A percentile compares a stretch with the other conserved stretches of the same genome.
Evolutionary conservation across 73 alveolate genomes (phyloP).

Genomic region (Paramecium biaurelia): DNA sequence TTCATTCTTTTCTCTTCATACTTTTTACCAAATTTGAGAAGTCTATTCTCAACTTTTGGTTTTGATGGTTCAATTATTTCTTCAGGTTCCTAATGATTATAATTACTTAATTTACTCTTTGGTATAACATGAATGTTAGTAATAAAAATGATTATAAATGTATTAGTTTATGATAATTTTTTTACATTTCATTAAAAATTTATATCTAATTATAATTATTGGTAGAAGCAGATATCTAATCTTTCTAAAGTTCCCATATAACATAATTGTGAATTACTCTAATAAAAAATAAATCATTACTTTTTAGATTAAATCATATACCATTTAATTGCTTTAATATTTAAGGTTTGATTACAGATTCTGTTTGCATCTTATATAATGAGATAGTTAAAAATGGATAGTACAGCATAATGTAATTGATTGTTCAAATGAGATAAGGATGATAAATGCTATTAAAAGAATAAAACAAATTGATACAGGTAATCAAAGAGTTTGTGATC

Average conservation of each 20-base stretch:
- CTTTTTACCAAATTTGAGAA: neutral
- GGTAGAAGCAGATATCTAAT: neutral
- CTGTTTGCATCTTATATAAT: neutral
- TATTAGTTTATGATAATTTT: neutral
- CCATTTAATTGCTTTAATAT: neutral
- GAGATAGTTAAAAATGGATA: neutral
- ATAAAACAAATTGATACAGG: neutral
- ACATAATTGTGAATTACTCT: neutral
- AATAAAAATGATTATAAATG: neutral
- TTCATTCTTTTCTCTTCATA: neutral
- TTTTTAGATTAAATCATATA: neutral
- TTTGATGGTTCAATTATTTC: neutral
- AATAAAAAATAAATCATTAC: neutral
- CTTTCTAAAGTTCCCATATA: neutral
- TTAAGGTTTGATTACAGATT: neutral
- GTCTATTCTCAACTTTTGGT: neutral
- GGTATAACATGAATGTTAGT: neutral
- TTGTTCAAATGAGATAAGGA: neutral
- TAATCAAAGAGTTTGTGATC: neutral
- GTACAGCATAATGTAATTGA: neutral
- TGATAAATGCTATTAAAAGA: neutral
- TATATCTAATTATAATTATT: neutral
- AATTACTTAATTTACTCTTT: neutral
- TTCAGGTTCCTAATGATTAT: neutral
- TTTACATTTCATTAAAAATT: neutral